Base-by-base conservation (phyloP, 441 rosid species). In the Pelargonium citronellum region DNA sequence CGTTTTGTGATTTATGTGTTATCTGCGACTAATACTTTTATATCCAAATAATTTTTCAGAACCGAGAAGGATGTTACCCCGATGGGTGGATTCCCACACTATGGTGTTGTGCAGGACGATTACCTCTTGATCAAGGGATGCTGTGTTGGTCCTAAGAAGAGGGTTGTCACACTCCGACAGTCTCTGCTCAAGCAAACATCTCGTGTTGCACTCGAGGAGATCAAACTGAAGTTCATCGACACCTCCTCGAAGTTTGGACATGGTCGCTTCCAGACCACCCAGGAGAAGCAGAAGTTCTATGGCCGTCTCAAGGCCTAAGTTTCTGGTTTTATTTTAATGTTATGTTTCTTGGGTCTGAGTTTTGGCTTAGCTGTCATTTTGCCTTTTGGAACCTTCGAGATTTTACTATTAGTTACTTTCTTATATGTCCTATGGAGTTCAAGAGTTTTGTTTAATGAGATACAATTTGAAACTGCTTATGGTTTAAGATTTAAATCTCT, bases 1-100 rank as follows among this genome's bases (percentile, higher is more conserved):
- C n/a, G n/a, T n/a, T n/a, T n/a, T n/a, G n/a, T n/a, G n/a, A n/a
- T n/a, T n/a, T n/a, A n/a, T n/a, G n/a, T n/a, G n/a, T n/a, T n/a
- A n/a, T n/a, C n/a, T n/a, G n/a, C n/a, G n/a, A n/a, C n/a, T n/a
- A 46, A 49, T 8, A 27, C 43, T 34, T 15, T 43, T 46, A 27
- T 55, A 6, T 44, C 13, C 6, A 4, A 34, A 34, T 17, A 0
- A 16, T 12, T 20, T 3, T 60, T 17, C 76, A 83, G 91, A 81
- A 85, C 88, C 0, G 89, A 84, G 83, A 87, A 87, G 69, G 88
- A 81, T 19, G 83, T 87, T 12, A 85, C 89, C 4, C 88, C 88
- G 0, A 76, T 85, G 73, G 91, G 89, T 49, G 87, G 91, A 68
- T 87, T 87, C 73, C 86, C 89, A 1, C 89, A 85, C 16, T 87